Evolutionary conservation across 768 basidiomycete genomes (phyloP), one percentile per base, ranked within the genome.

Genomic region (Xanthoconium purpureum): DNA sequence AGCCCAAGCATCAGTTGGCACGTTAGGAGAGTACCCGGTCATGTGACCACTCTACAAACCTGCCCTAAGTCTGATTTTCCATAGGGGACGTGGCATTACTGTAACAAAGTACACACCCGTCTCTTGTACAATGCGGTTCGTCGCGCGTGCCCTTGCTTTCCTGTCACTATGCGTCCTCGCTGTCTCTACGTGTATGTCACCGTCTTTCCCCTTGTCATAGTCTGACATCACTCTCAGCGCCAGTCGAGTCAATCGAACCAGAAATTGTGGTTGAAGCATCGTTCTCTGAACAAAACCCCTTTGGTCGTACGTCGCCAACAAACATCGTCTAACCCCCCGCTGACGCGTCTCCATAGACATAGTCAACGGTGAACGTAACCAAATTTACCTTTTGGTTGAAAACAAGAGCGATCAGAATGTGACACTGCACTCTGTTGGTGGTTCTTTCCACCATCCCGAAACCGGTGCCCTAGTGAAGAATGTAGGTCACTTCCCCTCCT

Each of bases 341-440:
- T 65, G 38, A 64, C 52, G 38, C 43, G n/a, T 52, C 20, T 33
- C 38, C 59, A n/a, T 64, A 93, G 91, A 91, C 56, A 75, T 93
- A 47, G 84, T 92, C 33, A 94, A 94, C 63, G 91, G 91, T 56
- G 88, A 91, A 76, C 83, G 80, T 66, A 94, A 91, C 67, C 74
- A 79, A 33, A 74, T 94, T 35, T 72, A 73, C 28, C 71, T 94
- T 47, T 71, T 77, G 29, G 77, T 93, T 13, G 89, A 91, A 71
- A 94, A 91, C 73, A 88, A 82, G 69, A 87, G 88, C 12, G 81
- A 81, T 62, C 79, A 78, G 63, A 89, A 91, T 59, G 77, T 88
- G 47, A 89, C 88, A 3, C 73, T 93, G 17, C 68, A 83, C 57
- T 79, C 73, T 62, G 77, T 89, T 55, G 79, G 81, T 50, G 90